phyloP scores from a whole-genome alignment of 257 asterid species.

The Plantago major region DNA sequence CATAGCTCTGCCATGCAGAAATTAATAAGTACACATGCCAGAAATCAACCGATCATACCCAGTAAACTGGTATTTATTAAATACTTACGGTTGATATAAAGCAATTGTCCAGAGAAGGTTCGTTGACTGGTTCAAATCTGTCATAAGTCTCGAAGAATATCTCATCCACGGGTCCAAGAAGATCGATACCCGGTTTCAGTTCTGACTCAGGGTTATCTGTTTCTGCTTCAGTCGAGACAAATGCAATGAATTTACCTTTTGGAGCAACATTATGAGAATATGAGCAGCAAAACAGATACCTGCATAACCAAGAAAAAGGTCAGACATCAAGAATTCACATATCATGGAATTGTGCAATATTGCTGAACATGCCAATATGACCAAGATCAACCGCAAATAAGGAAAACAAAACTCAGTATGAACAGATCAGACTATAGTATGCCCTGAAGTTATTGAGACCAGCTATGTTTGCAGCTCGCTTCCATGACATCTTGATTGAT shows the following conservation, averaged over 20 bases:
- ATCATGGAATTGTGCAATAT: too few relatives aligned
- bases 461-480: too few relatives aligned
- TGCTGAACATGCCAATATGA: too few relatives aligned
- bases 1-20: constrained; percentile 46
- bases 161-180: constrained; percentile 97
- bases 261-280: constrained; percentile 98
- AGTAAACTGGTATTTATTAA: too few relatives aligned
- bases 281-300: constrained; percentile 96
- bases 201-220: constrained; percentile 84
- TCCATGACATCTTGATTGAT: too few relatives aligned
- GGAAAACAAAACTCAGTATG: too few relatives aligned
- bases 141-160: constrained; percentile 80
- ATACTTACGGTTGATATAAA: constrained; percentile 75
- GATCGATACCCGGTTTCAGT: constrained; percentile 84
- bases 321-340: too few relatives aligned
- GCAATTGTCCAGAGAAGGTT: constrained; percentile 77
- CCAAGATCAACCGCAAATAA: too few relatives aligned
- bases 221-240: constrained; percentile 96
- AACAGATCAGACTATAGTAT: too few relatives aligned
- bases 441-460: too few relatives aligned
- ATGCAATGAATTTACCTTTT: constrained; percentile 87
- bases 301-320: constrained; percentile 24
- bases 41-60: not conserved
- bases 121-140: constrained; percentile 81
- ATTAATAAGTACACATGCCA: not conserved